Base-by-base conservation (phyloP, 1,139 yeast genomes). In the Meyerozyma sp. region DNA sequence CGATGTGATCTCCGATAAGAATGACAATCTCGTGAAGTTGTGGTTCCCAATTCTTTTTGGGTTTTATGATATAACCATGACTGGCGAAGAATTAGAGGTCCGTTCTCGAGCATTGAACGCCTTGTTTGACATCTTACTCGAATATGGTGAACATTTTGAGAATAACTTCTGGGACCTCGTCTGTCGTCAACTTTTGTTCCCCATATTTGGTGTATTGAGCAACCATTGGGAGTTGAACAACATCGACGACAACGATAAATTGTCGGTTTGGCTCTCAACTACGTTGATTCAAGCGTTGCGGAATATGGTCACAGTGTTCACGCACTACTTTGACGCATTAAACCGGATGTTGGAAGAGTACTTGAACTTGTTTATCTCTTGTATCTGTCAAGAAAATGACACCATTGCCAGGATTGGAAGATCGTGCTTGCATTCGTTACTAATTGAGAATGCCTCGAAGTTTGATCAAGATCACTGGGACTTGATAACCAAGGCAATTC, bases 301-400 rank as follows among this genome's bases (percentile, higher is more conserved):
- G 60, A 88, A 89, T 57, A 79, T 91, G 84, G 82, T 93, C 52
- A 82, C 87, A 0, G 69, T 94, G 46, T 84, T 91, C 57, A 79
- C 91, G 1, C 86, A 83, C 50, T 91, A 86, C 63, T 93, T 89
- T 61, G 84, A 76, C 30, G 77, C 82, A 2, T 75, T 93, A 57
- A 82, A 82, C 51, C 73, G 78, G 37, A 79, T 86, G 78, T 71
- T 93, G 44, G 85, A 79, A 48, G 94, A 89, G 1, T 89, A 85
- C 59, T 70, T 94, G 63, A 82, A 81, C 35, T 72, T 94, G 45
- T 66, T 94, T 44, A 82, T 82, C 3, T 83, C 93, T 8, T 94
- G 98, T 65, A 88, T 93, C 42, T 89, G 96, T 56, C 98, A 93
- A 63, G 97, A 91, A 55, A 93, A 93, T 61, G 98, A 93, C 56